Evolutionary conservation across 169 alveolate genomes (phyloP), one percentile per base, ranked within the genome.

Genomic region (Pseudocohnilembus persalinus): DNA sequence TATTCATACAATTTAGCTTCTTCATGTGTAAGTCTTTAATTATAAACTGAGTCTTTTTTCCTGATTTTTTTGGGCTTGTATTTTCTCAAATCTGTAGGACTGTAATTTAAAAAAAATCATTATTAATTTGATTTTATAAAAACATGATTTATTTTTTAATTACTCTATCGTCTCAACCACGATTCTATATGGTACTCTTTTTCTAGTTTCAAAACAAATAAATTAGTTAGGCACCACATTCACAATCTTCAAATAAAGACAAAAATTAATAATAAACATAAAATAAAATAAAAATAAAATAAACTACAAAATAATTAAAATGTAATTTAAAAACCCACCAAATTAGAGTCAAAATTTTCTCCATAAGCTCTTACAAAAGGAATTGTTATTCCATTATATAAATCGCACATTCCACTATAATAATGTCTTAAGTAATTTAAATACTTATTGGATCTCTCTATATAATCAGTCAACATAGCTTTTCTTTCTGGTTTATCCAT

Each of bases 121-220:
- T 81, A 25, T 6, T 16, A 25, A 72, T 68, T n/a, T 31, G 30
- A 28, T 73, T 82, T 29, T 31, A 30, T n/a, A 20, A n/a, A 24
- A 30, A 81, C 49, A n/a, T n/a, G n/a, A n/a, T n/a, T n/a, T 31
- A 0, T 16, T 31, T 68, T 65, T 77, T 30, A 73, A 30, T 73
- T 82, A 81, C 88, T 82, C 88, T 0, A 94, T 88, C 27, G 94
- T 90, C 79, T 94, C 97, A 77, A 90, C 90, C 0, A 93, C 95
- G 0, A 94, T 81, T 83, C 90, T 90, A 31, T 92, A 82, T 25
- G 96, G 97, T n/a, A 92, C 93, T 72, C 97, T 81, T 88, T 83
- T 88, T 77, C 92, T 94, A 1, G 96, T 94, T 77, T 93, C 89
- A 83, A 93, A 93, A 35, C 90, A 84, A 28, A 49, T 4, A 20